phyloP scores from a whole-genome alignment of 2,329 filamentous ascomycete species.

The Aspergillus unguis region DNA sequence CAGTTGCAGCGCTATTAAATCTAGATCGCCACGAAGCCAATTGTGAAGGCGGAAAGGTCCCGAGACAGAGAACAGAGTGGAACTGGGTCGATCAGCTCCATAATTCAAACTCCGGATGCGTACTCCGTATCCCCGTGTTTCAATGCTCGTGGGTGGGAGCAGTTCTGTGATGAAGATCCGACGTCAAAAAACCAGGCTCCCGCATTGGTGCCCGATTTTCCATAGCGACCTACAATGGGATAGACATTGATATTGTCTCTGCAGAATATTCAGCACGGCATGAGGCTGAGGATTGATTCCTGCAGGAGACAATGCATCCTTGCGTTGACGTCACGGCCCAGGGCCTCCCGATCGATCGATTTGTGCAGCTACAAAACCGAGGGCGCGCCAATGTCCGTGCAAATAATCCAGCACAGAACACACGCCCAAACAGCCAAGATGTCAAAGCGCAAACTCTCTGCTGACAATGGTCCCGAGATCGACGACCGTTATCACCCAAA shows the following conservation, averaged over 20 bases:
- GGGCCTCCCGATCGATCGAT: slow-evolving; percentile 2
- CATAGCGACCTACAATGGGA: no score
- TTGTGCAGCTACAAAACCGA: not conserved
- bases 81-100: not conserved
- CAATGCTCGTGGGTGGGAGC: no score
- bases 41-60: no score
- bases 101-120: not conserved
- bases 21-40: not conserved
- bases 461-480: not conserved
- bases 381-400: not conserved
- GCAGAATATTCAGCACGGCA: no score
- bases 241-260: no score
- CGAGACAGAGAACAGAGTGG: not conserved
- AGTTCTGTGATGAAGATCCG: no score
- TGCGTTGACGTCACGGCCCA: slow-evolving; percentile 1
- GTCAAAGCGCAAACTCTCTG: not conserved
- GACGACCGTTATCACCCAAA: slow-evolving; percentile 29
- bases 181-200: no score
- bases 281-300: no score
- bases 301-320: not conserved
- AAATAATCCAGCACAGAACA: not conserved
- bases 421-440: not conserved
- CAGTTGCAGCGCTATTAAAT: not conserved
- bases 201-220: no score
- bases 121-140: not conserved